These are phyloP conservation scores for Tulasnella sp. DNA, from an alignment of 768 basidiomycete genomes.

Conservation along the genomic window DNA sequence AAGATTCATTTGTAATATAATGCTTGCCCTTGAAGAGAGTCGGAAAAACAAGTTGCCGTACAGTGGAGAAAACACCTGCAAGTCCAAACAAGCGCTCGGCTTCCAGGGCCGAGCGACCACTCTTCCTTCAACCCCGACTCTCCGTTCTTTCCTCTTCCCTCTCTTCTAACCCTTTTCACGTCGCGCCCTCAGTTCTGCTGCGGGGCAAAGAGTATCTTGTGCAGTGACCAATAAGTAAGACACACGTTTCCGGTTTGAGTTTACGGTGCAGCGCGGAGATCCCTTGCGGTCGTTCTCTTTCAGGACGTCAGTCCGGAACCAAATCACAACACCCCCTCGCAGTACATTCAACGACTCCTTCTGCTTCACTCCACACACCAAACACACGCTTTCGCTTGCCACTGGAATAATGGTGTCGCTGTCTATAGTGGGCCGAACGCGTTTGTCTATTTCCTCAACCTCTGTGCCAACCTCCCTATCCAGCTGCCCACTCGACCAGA, in stretches of 20 bases:
- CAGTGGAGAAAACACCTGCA: too few relatives aligned
- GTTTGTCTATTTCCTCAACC: constrained; percentile 46
- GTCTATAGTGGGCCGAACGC: constrained; percentile 72
- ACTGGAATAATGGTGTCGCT: too few relatives aligned
- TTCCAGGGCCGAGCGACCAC: neutral
- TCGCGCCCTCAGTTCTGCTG: constrained; percentile 41
- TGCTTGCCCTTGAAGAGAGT: too few relatives aligned
- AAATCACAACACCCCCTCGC: neutral
- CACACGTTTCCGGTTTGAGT: neutral
- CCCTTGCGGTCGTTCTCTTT: neutral
- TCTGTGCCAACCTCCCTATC: neutral
- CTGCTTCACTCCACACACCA: neutral
- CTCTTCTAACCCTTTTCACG: neutral
- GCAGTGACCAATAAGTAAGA: neutral
- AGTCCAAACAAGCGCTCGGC: neutral
- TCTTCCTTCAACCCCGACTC: neutral
- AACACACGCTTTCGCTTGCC: neutral
- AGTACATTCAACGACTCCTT: neutral
- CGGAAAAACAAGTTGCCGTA: too few relatives aligned
- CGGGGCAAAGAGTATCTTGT: neutral
- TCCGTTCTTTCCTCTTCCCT: neutral
- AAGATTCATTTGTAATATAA: too few relatives aligned
- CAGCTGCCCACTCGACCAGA: constrained; percentile 16
- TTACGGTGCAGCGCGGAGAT: neutral
- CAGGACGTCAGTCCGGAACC: neutral